Base-by-base conservation (phyloP, 208 protist species). In the Trypanosoma rangeli region DNA sequence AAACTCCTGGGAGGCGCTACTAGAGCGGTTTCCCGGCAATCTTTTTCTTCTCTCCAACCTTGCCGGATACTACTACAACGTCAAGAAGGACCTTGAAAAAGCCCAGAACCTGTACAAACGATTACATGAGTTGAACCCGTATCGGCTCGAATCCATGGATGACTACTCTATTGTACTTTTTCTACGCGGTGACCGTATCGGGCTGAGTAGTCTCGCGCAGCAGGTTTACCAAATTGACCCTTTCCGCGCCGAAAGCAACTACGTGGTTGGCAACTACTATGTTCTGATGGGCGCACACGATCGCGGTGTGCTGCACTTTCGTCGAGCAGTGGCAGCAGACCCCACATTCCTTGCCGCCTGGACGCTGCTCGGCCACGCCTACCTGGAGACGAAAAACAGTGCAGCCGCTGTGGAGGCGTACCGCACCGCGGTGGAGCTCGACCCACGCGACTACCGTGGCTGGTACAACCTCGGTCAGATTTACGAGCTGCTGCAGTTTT, bases 81-180 rank as follows among this genome's bases (percentile, higher is more conserved):
- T 97, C 42, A 72, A 87, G 70, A 89, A 92, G 57, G 87, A 93
- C 35, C 84, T 94, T 22, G 86, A 90, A 48, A 73, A 74, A 54
- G 90, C 89, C 18, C 84, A 96, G 70, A 76, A 74, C 29, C 68
- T 97, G 29, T 98, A 98, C 74, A 89, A 96, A 80, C 59, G 74
- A n/a, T 63, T 99, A 5, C 84, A 87, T 39, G 63, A 74, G 49
- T 28, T 49, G 10, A 90, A 98, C 70, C 97, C 97, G 35, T 92
- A 97, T 73, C 82, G 93, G 24, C 84, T 99, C 9, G 97, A 98
- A 29, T 73, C 80, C 63, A 81, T 98, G 52, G 96, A 98, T 68
- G 87, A 94, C 53, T 99, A 98, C 76, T 98, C 92, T 35, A 99
- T 99, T 81, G 95, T 99, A 22, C 87, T 99, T n/a, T 99, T 98